Evolutionary conservation across 148 eudicot genomes (phyloP).

Genomic region (Linanthus parryae): DNA sequence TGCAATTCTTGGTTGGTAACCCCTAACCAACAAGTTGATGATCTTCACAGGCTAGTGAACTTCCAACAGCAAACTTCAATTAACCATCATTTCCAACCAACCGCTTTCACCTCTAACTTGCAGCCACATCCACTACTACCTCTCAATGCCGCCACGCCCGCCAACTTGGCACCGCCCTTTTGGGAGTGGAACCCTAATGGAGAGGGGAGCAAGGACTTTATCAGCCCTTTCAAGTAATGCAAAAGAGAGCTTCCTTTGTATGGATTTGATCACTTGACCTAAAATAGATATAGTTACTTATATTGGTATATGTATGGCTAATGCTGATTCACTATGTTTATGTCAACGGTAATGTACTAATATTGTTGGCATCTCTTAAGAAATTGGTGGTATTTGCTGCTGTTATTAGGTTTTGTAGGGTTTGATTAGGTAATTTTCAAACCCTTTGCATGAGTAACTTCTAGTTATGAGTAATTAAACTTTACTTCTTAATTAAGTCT

Average conservation of each 20-base stretch:
- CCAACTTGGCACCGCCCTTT: too few relatives aligned
- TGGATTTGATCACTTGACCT: neutral
- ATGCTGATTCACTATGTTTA: conserved; percentile 1
- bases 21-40: conserved; percentile 29
- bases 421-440: neutral
- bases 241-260: too few relatives aligned
- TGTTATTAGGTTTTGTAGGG: neutral
- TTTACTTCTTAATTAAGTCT: too few relatives aligned
- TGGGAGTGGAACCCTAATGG: conserved; percentile 70
- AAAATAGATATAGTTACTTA: neutral
- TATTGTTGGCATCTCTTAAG: neutral
- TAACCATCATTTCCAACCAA: conserved; percentile 19
- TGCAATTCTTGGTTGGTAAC: too few relatives aligned
- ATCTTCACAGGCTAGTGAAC: conserved; percentile 54
- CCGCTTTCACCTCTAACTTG: conserved; percentile 18
- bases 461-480: too few relatives aligned
- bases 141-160: too few relatives aligned
- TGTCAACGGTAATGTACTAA: neutral
- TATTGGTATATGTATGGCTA: neutral
- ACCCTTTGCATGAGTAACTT: neutral
- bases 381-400: neutral
- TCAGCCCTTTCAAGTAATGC: conserved; percentile 59
- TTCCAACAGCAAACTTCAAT: conserved; percentile 51
- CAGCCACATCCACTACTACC: conserved; percentile 14
- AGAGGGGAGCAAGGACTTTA: conserved; percentile 48